phyloP scores from a whole-genome alignment of 768 basidiomycete species.

The Leccinum fibrillosum region DNA sequence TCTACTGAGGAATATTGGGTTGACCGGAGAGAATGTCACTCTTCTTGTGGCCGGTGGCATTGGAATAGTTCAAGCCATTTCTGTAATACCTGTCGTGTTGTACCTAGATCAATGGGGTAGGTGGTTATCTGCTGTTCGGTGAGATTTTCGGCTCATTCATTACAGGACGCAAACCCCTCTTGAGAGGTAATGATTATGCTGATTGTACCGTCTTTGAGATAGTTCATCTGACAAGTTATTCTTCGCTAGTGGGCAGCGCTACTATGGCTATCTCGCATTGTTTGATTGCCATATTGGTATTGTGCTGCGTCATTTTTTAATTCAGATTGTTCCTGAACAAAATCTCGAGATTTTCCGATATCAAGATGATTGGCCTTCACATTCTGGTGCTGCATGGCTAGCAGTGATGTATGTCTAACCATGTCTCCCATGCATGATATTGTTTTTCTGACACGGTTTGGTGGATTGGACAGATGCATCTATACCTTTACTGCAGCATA shows the following conservation, averaged over 20 bases:
- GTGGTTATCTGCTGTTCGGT: constrained; percentile 6
- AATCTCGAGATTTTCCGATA: constrained; percentile 43
- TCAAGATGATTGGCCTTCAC: constrained; percentile 54
- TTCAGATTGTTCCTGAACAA: background rate
- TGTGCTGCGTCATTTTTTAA: background rate
- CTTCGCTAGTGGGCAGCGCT: constrained; percentile 47
- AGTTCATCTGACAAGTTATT: background rate
- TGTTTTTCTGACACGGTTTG: background rate
- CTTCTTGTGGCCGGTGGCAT: constrained; percentile 76
- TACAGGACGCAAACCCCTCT: constrained; percentile 60
- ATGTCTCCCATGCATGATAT: background rate
- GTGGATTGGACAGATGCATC: constrained; percentile 43
- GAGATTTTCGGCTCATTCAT: background rate
- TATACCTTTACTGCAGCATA: constrained; percentile 78
- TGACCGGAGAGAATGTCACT: constrained; percentile 55
- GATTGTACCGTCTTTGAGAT: background rate
- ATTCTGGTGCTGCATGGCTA: constrained; percentile 59
- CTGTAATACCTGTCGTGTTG: constrained; percentile 70
- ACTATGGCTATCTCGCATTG: constrained; percentile 66
- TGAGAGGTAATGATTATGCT: constrained; percentile 40
- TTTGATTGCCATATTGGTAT: constrained; percentile 60
- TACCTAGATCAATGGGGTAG: constrained; percentile 65
- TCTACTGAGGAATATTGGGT: constrained; percentile 60
- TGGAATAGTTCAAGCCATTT: constrained; percentile 73
- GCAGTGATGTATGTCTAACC: constrained; percentile 55